Base-by-base conservation (phyloP, 176 grass and related monocot species). In the Chrysopogon serrulatus region DNA sequence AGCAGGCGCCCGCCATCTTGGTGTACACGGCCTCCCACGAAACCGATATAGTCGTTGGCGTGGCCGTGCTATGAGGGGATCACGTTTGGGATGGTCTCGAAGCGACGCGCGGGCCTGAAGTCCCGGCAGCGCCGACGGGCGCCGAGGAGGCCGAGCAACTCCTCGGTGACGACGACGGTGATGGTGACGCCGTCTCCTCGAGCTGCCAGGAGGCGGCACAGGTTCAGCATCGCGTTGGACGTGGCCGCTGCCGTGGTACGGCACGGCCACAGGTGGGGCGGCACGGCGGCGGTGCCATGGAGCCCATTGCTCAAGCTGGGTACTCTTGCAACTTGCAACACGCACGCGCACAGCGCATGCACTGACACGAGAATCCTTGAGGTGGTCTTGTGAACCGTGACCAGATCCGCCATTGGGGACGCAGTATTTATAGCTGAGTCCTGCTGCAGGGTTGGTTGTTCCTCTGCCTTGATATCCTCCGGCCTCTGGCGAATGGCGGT, bases 211-310 rank as follows among this genome's bases (percentile, higher is more conserved):
- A 87, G 59, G 54, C 88, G 74, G 78, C 86, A 87, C 56, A 98
- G 87, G 88, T 77, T 87, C 59, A 98, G 76, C 84, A 94, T 89
- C 19, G 90, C 80, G 78, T 94, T 92, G 16, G n/a, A 97, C 23
- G 88, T 97, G 95, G 60, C 92, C 88, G 0, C 86, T 77, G 56
- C 92, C 95, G 0, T 90, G 92, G 76, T 91, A 88, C 6, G 90
- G 76, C 28, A 92, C 68, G 26, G 82, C 80, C 36, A 83, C 86
- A n/a, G n/a, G n/a, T n/a, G 13, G 94, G 2, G 56, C 92, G 92
- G 63, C 31, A 37, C 31, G 44, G 45, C 32, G 45, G 8, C 45
- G 78, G 43, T 11, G 78, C 63, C 30, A 0, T 17, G 62, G 78
- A 81, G 64, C 64, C 31, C 78, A 68, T 68, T 27, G 64, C 14